phyloP scores from a whole-genome alignment of 352 stramenopile species.

The Phytophthora brassicae region DNA sequence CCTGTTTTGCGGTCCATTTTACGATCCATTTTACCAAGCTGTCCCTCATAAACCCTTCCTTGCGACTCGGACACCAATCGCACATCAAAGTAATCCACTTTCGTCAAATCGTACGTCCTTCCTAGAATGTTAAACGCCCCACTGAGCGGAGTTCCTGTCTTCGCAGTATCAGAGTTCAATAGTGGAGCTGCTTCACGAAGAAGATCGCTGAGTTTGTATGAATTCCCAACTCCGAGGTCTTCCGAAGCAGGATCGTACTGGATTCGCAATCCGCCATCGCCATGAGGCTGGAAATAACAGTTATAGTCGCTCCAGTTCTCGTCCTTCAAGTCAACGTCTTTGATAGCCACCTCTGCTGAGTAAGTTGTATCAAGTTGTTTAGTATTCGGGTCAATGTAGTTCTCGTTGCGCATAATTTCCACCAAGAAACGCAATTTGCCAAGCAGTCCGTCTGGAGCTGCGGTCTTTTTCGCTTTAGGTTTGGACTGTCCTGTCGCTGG shows the following conservation, averaged over 20 bases:
- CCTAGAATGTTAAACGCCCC: slow-evolving; percentile 42
- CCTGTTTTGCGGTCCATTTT: slow-evolving; percentile 7
- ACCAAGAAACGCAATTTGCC: slow-evolving; percentile 56
- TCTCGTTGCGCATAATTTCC: slow-evolving; percentile 63
- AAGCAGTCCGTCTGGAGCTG: slow-evolving; percentile 44
- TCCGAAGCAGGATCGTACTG: slow-evolving; percentile 50
- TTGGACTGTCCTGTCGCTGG: slow-evolving; percentile 41
- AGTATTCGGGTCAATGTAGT: slow-evolving; percentile 41
- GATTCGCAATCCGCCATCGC: slow-evolving; percentile 45
- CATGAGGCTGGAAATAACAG: slow-evolving; percentile 51
- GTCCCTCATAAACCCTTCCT: slow-evolving; percentile 41
- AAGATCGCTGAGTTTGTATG: slow-evolving; percentile 40
- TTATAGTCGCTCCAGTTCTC: slow-evolving; percentile 45
- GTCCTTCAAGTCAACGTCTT: slow-evolving; percentile 12
- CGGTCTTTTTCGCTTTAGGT: slow-evolving; percentile 40
- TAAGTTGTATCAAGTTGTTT: slow-evolving; percentile 44
- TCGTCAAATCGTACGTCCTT: slow-evolving; percentile 54
- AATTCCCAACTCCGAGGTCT: slow-evolving; percentile 41
- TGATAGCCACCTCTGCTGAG: slow-evolving; percentile 50
- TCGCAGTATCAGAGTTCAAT: not conserved
- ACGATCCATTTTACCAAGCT: slow-evolving; percentile 33
- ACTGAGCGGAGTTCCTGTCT: not conserved
- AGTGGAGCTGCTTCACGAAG: slow-evolving; percentile 16
- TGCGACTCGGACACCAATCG: slow-evolving; percentile 34
- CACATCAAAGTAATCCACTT: slow-evolving; percentile 62